These are phyloP conservation scores for Amauroascus verrucosus DNA, from an alignment of 2,329 filamentous ascomycete genomes.

Conservation along the genomic window DNA sequence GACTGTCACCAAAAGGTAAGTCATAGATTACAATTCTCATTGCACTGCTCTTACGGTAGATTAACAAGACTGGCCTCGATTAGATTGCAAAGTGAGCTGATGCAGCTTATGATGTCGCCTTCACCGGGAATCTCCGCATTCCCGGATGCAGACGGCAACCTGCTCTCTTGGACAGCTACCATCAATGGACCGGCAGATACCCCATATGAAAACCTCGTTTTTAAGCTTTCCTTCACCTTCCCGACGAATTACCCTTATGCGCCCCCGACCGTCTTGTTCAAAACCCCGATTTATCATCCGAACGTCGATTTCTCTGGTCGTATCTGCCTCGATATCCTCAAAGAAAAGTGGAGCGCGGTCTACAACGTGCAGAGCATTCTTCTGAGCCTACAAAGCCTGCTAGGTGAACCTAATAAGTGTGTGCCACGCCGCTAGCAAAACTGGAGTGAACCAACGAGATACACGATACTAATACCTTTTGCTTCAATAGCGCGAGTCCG, in stretches of 20 bases:
- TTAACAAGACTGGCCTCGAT: not conserved
- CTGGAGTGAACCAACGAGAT: not conserved
- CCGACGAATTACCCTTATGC: conserved; percentile 88
- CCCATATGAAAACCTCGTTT: conserved; percentile 74
- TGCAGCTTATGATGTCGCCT: conserved; percentile 94
- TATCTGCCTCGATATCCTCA: conserved; percentile 95
- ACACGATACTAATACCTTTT: not conserved
- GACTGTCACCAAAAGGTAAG: conserved; percentile 67
- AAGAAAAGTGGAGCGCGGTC: conserved; percentile 97
- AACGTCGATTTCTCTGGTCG: conserved; percentile 96
- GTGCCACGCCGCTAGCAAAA: conserved; percentile 23
- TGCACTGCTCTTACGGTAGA: not conserved
- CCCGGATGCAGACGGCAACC: conserved; percentile 77
- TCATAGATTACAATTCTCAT: not conserved
- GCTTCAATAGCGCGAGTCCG: conserved; percentile 61
- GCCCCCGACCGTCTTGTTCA: conserved; percentile 86
- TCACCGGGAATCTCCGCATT: conserved; percentile 93
- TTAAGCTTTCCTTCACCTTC: conserved; percentile 89
- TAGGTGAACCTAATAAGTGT: conserved; percentile 97
- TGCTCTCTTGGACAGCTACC: conserved; percentile 86
- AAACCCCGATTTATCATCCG: conserved; percentile 97
- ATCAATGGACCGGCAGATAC: conserved; percentile 86
- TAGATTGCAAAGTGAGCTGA: conserved; percentile 91
- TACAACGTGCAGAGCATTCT: conserved; percentile 94
- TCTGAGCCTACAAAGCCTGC: conserved; percentile 82